Conservation (phyloP, 192 early-diverging fungal species). For the Mortierella hygrophila region DNA sequence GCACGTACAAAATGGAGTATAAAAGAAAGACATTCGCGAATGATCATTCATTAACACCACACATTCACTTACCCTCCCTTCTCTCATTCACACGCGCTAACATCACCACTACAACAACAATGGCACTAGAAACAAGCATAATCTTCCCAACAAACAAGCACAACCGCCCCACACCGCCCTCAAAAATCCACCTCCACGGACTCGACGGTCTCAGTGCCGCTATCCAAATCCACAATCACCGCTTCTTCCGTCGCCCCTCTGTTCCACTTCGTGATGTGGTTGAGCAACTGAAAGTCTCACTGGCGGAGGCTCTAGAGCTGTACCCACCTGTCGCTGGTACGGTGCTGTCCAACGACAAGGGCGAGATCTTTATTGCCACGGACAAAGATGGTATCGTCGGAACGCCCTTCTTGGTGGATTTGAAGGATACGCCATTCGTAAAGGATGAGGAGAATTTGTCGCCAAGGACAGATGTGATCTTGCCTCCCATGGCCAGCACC, state of each 20-base stretch:
- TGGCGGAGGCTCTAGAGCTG: constrained; percentile 56
- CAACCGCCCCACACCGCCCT: constrained; percentile 38
- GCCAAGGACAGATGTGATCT: constrained; percentile 19
- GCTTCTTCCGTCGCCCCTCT: constrained; percentile 34
- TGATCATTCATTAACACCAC: neutral
- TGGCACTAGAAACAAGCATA: constrained; percentile 31
- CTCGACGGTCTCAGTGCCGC: constrained; percentile 39
- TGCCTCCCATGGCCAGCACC: neutral
- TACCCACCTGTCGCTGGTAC: constrained; percentile 53
- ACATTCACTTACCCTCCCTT: neutral
- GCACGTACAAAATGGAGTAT: too few relatives aligned
- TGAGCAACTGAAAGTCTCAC: constrained; percentile 42
- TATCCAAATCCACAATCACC: constrained; percentile 53
- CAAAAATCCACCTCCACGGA: constrained; percentile 33
- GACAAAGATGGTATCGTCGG: constrained; percentile 18
- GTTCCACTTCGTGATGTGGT: constrained; percentile 21
- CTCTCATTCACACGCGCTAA: neutral
- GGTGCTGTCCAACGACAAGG: constrained; percentile 25
- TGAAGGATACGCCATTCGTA: constrained; percentile 35
- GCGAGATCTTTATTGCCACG: constrained; percentile 25
- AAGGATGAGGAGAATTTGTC: constrained; percentile 34
- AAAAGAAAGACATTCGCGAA: neutral
- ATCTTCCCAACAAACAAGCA: constrained; percentile 40
- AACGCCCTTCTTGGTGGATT: constrained; percentile 47
- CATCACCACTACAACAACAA: neutral